Evolutionary conservation across 2,329 filamentous ascomycete species (phyloP), one percentile per base, ranked within the genome.

Genomic region (Grosmannia penicillata): DNA sequence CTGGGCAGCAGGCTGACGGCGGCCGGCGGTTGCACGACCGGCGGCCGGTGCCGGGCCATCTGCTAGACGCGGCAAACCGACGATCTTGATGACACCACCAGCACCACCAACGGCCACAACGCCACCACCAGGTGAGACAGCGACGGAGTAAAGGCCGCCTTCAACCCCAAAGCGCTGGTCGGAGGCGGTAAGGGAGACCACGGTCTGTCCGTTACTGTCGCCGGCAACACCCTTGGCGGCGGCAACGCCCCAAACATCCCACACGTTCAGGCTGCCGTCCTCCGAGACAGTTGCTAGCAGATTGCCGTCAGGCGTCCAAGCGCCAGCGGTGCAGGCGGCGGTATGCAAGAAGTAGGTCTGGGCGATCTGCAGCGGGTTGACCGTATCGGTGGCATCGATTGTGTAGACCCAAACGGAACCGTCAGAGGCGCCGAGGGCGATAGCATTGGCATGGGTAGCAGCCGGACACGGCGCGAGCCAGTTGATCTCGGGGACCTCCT

Each of bases 381-480:
- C 59, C 25, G 58, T 31, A 45, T 83, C 76, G 38, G 66, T 65
- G 23, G 72, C 63, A 56, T 87, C 79, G 51, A 96, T 70, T n/a
- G 77, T 78, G 62, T 95, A 94, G 9, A 98, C 81, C 91, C 91
- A 98, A 30, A 95, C 86, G 37, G 79, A 87, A 39, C 91, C 91
- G 55, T 98, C 87, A 26, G 72, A 82, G 25, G 86, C 86, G 41
- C 91, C 91, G 8, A 98, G 63, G 0, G 91, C 91, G 45, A 98
- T 55, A 8, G 84, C 77, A 60, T 95, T 93, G 43, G 80, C 73
- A 54, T 83, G 75, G 6, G 66, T 62, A 11, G 75, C 58, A 44
- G 78, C 67, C 1, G 87, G 86, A 54, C 83, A 93, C 0, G 85
- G 61, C 1, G 67, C 60, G 25, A 96, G 60, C 87, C 89, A 98